Evolutionary conservation across 345 rosid genomes (phyloP).

Genomic region (Psidium guajava): DNA sequence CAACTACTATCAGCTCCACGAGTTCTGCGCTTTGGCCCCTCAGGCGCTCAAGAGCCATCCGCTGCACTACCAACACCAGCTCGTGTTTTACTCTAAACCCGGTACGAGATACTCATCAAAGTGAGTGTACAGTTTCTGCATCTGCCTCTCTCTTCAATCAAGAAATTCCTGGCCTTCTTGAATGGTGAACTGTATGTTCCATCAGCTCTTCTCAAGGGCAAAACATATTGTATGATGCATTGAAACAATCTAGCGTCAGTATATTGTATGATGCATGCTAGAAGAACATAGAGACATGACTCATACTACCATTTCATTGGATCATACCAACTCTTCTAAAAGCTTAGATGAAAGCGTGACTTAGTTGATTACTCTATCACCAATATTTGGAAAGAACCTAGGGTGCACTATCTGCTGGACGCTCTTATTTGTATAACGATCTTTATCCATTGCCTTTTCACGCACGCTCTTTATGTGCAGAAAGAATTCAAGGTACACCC

Average conservation of each 20-base stretch:
- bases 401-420: neutral
- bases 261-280: neutral
- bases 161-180: neutral
- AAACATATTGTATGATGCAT: neutral
- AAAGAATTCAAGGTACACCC: neutral
- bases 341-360: no score
- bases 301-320: neutral
- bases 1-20: slow-evolving; percentile 70
- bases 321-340: no score
- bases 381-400: neutral
- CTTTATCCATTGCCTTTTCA: neutral
- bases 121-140: neutral
- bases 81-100: slow-evolving; percentile 51
- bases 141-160: neutral
- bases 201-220: neutral
- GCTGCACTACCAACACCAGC: slow-evolving; percentile 64
- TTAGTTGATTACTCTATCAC: no score
- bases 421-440: neutral
- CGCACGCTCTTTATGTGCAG: neutral
- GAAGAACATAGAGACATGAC: neutral
- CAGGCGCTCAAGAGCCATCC: slow-evolving; percentile 46
- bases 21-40: slow-evolving; percentile 77
- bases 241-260: neutral
- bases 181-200: neutral
- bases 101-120: slow-evolving; percentile 10